A percentile compares a stretch with the other conserved stretches of the same genome.
Conservation (phyloP, 768 basidiomycete species). For the Lactarius vividus region DNA sequence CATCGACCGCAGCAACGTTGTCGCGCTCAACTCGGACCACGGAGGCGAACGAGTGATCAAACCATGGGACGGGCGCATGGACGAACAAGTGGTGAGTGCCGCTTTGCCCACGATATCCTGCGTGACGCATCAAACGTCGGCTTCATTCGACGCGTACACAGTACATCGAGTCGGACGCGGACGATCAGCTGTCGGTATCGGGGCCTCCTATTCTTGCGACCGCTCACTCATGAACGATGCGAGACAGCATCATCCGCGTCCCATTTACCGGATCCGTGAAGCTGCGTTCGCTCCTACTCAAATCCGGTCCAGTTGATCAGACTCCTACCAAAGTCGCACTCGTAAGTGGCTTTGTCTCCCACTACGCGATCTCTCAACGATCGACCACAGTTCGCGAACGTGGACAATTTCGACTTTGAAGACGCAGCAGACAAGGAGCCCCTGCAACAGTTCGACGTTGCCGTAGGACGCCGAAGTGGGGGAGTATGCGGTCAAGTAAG, state of each 20-base stretch:
- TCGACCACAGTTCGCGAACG: slow-evolving; percentile 63
- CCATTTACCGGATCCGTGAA: slow-evolving; percentile 89
- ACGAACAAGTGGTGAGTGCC: slow-evolving; percentile 61
- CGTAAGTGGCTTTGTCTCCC: slow-evolving; percentile 43
- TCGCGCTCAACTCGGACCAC: slow-evolving; percentile 66
- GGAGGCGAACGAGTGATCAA: slow-evolving; percentile 64
- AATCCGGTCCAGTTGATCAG: slow-evolving; percentile 76
- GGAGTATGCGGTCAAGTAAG: slow-evolving; percentile 79
- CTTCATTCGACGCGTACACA: slow-evolving; percentile 33
- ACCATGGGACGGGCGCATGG: slow-evolving; percentile 77
- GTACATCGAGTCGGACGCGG: slow-evolving; percentile 87
- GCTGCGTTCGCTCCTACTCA: slow-evolving; percentile 76
- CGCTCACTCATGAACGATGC: background rate
- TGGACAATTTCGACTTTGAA: slow-evolving; percentile 77
- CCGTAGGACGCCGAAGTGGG: slow-evolving; percentile 70
- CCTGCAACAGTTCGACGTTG: slow-evolving; percentile 70
- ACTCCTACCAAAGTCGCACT: slow-evolving; percentile 71
- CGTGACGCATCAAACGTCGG: too few relatives aligned
- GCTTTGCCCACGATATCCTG: slow-evolving; percentile 1
- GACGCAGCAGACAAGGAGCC: slow-evolving; percentile 61
- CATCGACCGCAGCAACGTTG: slow-evolving; percentile 78
- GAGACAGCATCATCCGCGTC: slow-evolving; percentile 69
- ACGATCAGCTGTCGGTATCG: slow-evolving; percentile 73
- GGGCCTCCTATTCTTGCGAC: background rate
- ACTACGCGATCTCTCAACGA: too few relatives aligned